Base-by-base conservation (phyloP, 768 basidiomycete species). In the Punctularia strigosozonata region DNA sequence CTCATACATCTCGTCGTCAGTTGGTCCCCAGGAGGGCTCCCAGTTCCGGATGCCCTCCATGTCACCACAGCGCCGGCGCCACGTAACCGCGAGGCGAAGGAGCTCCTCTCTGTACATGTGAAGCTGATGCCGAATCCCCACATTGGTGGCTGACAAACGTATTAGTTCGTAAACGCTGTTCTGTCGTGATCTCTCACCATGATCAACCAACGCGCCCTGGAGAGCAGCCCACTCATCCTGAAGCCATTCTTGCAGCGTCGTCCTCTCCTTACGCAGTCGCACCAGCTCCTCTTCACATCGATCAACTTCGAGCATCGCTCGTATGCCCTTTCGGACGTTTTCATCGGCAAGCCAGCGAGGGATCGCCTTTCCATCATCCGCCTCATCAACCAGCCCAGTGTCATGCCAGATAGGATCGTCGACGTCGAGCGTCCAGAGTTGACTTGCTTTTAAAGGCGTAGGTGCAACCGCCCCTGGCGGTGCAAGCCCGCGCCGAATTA, bases 351-450 rank as follows among this genome's bases (percentile, higher is more conserved):
- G 31, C 52, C 51, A 52, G 5, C 15, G 38, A 21, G 53, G 51
- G 3, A 41, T 40, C 2, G 3, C 8, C 15, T 28, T 15, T 28
- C 26, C 25, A 1, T 28, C 37, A 22, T 35, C 39, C 8, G 18
- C 4, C 25, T 54, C 46, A 20, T 57, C 51, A 30, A 44, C 48
- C 18, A 63, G 45, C 1, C 57, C 57, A 31, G 50, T 15, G 37
- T 61, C 55, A 34, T 59, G 50, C 59, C 62, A 64, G n/a, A 63
- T 60, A 14, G 46, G 43, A 43, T 60, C 58, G 49, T 62, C 60
- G 20, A 64, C 57, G 48, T 63, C 60, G 0, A 64, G 46, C 2
- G 40, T 38, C 31, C 54, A 64, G 3, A 64, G 32, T 1, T 46
- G 43, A 7, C 48, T 38, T 6, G 20, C 18, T 1, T 46, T 40